Evolutionary conservation across 163 green algal genomes (phyloP).

Genomic region (Scenedesmus sp.): DNA sequence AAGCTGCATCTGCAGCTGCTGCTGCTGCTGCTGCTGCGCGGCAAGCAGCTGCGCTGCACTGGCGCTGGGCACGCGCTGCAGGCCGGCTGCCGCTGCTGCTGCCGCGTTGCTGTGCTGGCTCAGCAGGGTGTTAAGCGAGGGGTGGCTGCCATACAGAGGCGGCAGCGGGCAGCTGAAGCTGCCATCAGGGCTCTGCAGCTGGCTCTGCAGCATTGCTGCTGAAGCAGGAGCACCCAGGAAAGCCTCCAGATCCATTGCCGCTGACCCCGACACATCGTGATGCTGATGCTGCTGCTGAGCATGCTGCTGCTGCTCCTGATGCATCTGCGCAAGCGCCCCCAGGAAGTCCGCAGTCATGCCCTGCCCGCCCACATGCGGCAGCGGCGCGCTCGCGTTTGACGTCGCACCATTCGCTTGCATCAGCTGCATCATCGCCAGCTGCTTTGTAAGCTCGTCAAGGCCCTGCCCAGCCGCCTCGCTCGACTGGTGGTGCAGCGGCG

Average conservation of each 20-base stretch:
- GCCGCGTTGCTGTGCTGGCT: neutral
- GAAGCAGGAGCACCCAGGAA: neutral
- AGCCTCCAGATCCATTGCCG: conserved; percentile 7
- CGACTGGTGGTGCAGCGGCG: neutral
- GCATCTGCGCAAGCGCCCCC: neutral
- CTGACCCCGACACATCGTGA: neutral
- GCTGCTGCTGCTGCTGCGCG: conserved; percentile 25
- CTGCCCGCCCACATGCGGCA: conserved; percentile 4
- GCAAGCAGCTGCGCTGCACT: neutral
- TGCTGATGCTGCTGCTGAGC: conserved; percentile 10
- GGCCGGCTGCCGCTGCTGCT: neutral
- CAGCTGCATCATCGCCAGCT: conserved; percentile 49
- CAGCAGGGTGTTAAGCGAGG: neutral
- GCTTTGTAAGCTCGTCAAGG: conserved; percentile 31
- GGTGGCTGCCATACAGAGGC: conserved; percentile 13
- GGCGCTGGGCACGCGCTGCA: neutral
- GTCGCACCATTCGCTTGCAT: conserved; percentile 30
- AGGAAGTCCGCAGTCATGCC: conserved; percentile 11
- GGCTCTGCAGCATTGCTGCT: neutral
- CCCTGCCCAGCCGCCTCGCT: neutral
- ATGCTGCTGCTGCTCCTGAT: conserved; percentile 38
- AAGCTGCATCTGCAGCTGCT: conserved; percentile 34
- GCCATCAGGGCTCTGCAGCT: neutral
- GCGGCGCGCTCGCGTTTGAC: neutral
- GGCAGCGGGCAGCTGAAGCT: conserved; percentile 38